Evolutionary conservation across 345 rosid genomes (phyloP).

Genomic region (Sonneratia alba): DNA sequence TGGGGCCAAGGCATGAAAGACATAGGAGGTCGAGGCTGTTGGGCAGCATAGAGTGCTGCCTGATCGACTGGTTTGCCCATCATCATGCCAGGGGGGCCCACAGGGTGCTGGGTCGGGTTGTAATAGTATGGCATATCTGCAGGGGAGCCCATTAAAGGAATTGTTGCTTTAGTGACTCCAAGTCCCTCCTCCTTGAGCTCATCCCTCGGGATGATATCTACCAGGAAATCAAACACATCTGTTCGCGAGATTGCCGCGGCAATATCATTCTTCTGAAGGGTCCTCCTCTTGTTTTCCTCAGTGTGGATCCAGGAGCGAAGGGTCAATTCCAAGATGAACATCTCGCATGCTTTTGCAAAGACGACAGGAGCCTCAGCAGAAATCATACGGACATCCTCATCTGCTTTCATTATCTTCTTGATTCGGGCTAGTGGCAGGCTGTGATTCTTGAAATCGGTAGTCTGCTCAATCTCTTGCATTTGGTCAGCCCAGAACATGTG

Average conservation of each 20-base stretch:
- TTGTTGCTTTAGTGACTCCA: conserved; percentile 26
- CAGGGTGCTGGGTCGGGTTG: conserved; percentile 23
- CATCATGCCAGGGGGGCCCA: conserved; percentile 29
- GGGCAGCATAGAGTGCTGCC: conserved; percentile 24
- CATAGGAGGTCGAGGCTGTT: conserved; percentile 25
- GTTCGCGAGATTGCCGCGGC: conserved; percentile 37
- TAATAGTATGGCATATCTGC: conserved; percentile 31
- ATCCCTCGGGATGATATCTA: conserved; percentile 38
- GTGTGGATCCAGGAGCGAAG: conserved; percentile 39
- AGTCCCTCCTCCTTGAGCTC: conserved; percentile 39
- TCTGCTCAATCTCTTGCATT: conserved; percentile 34
- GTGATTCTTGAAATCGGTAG: conserved; percentile 31
- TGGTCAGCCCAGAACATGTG: conserved; percentile 35
- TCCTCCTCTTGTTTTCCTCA: conserved; percentile 36
- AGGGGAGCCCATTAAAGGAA: conserved; percentile 31
- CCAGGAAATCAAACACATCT: conserved; percentile 37
- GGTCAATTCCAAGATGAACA: conserved; percentile 39
- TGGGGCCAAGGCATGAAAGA: conserved; percentile 34
- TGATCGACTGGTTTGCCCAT: conserved; percentile 32
- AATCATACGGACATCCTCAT: conserved; percentile 39
- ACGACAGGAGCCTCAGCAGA: conserved; percentile 42
- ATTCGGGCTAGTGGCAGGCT: conserved; percentile 35
- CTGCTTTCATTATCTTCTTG: conserved; percentile 41
- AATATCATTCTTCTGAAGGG: conserved; percentile 35
- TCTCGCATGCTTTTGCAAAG: conserved; percentile 36